Evolutionary conservation across 495 filamentous ascomycete genomes (phyloP).

Genomic region (Glutinoglossum americanum): DNA sequence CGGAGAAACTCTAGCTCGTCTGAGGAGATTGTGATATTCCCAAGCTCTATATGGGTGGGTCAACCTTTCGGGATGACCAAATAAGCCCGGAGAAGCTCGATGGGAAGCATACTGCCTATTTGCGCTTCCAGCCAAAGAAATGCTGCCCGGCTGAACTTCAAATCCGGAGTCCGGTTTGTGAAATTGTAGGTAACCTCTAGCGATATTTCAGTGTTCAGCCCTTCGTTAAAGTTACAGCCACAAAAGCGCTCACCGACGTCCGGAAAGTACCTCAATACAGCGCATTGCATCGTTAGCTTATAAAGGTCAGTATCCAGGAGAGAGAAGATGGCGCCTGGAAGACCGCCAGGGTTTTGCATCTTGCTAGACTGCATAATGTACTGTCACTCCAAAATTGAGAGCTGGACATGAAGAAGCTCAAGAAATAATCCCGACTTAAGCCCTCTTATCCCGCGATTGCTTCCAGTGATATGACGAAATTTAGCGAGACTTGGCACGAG

Average conservation of each 20-base stretch:
- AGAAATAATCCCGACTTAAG: no score
- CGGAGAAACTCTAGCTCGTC: constrained; percentile 67
- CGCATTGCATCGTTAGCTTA: constrained; percentile 98
- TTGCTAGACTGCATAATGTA: neutral
- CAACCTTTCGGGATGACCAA: neutral
- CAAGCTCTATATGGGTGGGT: constrained; percentile 35
- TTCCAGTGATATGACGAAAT: neutral
- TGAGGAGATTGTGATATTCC: constrained; percentile 47
- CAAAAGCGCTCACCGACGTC: constrained; percentile 37
- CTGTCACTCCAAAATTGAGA: neutral
- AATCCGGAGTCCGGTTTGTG: constrained; percentile 84
- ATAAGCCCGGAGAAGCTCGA: neutral
- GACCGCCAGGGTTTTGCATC: neutral
- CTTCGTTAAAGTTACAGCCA: neutral
- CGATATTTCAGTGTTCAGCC: constrained; percentile 8
- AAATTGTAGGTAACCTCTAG: constrained; percentile 68
- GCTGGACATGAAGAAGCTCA: neutral
- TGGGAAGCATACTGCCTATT: constrained; percentile 37
- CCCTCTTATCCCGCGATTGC: no score
- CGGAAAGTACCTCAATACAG: constrained; percentile 73
- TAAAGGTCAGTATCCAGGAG: constrained; percentile 95
- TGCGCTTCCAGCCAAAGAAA: constrained; percentile 73
- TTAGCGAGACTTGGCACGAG: neutral
- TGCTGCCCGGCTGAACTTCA: constrained; percentile 66
- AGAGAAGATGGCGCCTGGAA: constrained; percentile 59